Evolutionary conservation across 108 stramenopile species (phyloP).

Genomic region (Skeletonema grethae): DNA sequence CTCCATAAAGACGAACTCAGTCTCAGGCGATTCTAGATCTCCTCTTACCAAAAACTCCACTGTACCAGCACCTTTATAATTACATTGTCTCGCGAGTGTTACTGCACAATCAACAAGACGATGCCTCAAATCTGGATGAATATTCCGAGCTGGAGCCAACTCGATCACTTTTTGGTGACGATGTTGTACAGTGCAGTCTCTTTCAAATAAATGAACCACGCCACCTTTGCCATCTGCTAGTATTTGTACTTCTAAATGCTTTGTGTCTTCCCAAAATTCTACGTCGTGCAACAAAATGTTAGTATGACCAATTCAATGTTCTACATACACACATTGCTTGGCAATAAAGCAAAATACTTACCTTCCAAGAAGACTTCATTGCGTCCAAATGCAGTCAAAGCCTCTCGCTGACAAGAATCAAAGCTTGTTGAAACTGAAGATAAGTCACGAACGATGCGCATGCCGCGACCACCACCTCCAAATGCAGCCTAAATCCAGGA

Average conservation of each 20-base stretch:
- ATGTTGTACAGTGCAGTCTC: slow-evolving; percentile 97
- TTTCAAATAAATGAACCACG: slow-evolving; percentile 90
- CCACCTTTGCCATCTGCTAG: slow-evolving; percentile 66
- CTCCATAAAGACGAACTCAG: slow-evolving; percentile 86
- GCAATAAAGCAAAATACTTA: no score
- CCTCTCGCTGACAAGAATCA: slow-evolving; percentile 73
- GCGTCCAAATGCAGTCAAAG: slow-evolving; percentile 79
- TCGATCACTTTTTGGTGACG: slow-evolving; percentile 98
- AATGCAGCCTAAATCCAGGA: slow-evolving; percentile 89
- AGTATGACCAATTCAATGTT: no score
- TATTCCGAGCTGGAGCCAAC: slow-evolving; percentile 78
- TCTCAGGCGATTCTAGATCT: slow-evolving; percentile 53
- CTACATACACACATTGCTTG: no score
- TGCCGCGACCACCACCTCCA: slow-evolving; percentile 96
- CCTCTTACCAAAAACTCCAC: slow-evolving; percentile 87
- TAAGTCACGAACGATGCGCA: slow-evolving; percentile 86
- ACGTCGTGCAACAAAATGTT: no score
- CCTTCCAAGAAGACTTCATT: slow-evolving; percentile 79
- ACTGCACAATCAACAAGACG: slow-evolving; percentile 79
- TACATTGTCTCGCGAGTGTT: slow-evolving; percentile 63
- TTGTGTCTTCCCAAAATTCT: slow-evolving; percentile 83
- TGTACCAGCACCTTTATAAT: slow-evolving; percentile 87
- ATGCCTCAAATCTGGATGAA: slow-evolving; percentile 49
- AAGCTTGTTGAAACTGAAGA: slow-evolving; percentile 64
- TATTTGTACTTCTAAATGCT: slow-evolving; percentile 97